Base-by-base conservation (phyloP, 768 basidiomycete species). In the Psilocybe subaeruginosa region DNA sequence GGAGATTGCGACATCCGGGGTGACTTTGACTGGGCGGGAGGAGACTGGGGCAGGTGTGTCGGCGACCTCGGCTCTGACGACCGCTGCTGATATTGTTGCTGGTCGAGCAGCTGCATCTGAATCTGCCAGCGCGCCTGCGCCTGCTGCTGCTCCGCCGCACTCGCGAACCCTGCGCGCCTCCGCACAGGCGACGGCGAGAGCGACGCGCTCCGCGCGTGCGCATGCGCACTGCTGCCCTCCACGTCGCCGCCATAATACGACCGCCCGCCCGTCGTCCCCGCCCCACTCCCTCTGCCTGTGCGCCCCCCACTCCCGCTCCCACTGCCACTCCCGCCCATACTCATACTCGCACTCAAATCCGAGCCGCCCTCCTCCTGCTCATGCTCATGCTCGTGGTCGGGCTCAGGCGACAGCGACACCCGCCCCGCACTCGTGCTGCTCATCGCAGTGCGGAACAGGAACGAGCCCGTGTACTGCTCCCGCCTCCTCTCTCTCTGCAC, bases 401-500 rank as follows among this genome's bases (percentile, higher is more conserved):
- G 50, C n/a, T 49, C 51, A 35, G 56, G 47, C 19, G 56, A 46
- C 3, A 33, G 43, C 17, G 64, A 12, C 62, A 69, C 56, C 64
- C 68, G 61, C 65, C 70, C 56, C 52, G 67, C 58, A 9, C 67
- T 51, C 17, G 69, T 63, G 54, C 66, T 63, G 52, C 31, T 69
- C 55, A 72, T 67, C 29, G 72, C 71, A 19, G 70, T 73, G 69
- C 62, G 78, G 72, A 71, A 80, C 31, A 69, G 73, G 70, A 61
- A 73, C 58, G 69, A 70, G 37, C 58, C 72, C 46, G 64, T 67
- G 31, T 65, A 64, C 31, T 69, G 62, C 59, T 61, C 59, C 19
- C 49, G 33, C 19, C 60, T 56, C 16, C 52, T 57, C 37, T 47
- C 51, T n/a, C 30, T 43, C n/a, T 30, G 29, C 11, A 49, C 49